Conservation (phyloP, 768 basidiomycete species). For the Crepidotus variabilis region DNA sequence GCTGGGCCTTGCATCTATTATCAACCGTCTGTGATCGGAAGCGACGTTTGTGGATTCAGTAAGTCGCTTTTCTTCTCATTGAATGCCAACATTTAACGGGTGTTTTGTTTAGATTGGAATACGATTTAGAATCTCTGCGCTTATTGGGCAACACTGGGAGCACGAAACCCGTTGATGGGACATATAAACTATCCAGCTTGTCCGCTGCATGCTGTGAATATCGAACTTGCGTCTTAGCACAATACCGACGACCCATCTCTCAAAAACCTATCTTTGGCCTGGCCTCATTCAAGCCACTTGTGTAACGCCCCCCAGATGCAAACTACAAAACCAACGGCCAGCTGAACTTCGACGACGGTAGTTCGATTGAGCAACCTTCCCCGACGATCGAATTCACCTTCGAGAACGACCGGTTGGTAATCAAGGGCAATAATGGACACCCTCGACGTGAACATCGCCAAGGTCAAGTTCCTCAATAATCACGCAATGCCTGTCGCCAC, state of each 20-base stretch:
- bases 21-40: constrained; percentile 74
- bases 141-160: constrained; percentile 74
- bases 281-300: constrained; percentile 53
- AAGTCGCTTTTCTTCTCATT: constrained; percentile 17
- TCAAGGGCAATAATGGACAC: too few species aligned
- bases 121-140: constrained; percentile 69
- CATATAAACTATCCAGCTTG: constrained; percentile 42
- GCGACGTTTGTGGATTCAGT: constrained; percentile 71
- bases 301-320: constrained; percentile 54
- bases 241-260: constrained; percentile 46
- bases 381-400: constrained; percentile 33
- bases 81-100: too few species aligned
- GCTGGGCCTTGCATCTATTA: constrained; percentile 58
- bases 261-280: constrained; percentile 69
- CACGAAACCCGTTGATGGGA: constrained; percentile 78
- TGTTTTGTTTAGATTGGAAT: too few species aligned
- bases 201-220: neutral
- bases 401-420: constrained; percentile 23
- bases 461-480: too few species aligned
- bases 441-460: too few species aligned
- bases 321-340: constrained; percentile 47
- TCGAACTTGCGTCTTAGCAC: constrained; percentile 42
- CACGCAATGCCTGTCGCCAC: too few species aligned
- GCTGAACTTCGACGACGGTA: constrained; percentile 66
- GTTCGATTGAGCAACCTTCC: constrained; percentile 35